Conservation (phyloP, 2,329 filamentous ascomycete genomes). For the Alternaria postmessia region DNA sequence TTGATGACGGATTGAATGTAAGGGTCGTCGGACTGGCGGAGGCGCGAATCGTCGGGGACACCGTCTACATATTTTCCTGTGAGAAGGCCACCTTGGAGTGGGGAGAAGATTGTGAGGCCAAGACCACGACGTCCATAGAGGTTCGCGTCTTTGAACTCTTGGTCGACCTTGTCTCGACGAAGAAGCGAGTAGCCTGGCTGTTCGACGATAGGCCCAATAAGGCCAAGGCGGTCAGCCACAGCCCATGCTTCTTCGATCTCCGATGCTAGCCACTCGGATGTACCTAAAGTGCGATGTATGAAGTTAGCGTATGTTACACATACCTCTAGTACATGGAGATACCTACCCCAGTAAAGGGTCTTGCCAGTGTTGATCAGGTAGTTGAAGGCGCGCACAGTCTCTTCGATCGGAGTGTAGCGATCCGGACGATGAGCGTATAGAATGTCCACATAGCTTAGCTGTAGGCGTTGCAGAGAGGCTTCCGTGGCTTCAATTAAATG, state of each 20-base stretch:
- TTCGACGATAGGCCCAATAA: constrained; percentile 63
- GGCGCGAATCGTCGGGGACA: constrained; percentile 65
- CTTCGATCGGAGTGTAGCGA: constrained; percentile 72
- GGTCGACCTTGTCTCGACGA: constrained; percentile 65
- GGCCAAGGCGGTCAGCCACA: constrained; percentile 66
- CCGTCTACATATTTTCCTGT: constrained; percentile 71
- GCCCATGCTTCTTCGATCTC: constrained; percentile 68
- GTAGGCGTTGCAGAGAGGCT: constrained; percentile 64
- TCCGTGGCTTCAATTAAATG: constrained; percentile 73
- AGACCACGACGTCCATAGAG: constrained; percentile 63
- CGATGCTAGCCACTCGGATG: constrained; percentile 65
- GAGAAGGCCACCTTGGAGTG: constrained; percentile 64
- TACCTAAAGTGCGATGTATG: constrained; percentile 32
- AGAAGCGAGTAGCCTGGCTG: constrained; percentile 67
- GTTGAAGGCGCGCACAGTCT: constrained; percentile 75
- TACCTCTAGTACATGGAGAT: no score
- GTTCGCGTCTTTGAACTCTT: constrained; percentile 63
- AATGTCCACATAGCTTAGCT: constrained; percentile 70
- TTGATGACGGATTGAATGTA: constrained; percentile 58
- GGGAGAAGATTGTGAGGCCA: constrained; percentile 64
- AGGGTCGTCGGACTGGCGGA: constrained; percentile 64
- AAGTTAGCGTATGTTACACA: no score
- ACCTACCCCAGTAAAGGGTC: constrained; percentile 68
- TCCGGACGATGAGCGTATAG: constrained; percentile 75
- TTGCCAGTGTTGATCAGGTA: constrained; percentile 72